Conservation (phyloP, 768 basidiomycete species). For the Russula griseocarnosa region DNA sequence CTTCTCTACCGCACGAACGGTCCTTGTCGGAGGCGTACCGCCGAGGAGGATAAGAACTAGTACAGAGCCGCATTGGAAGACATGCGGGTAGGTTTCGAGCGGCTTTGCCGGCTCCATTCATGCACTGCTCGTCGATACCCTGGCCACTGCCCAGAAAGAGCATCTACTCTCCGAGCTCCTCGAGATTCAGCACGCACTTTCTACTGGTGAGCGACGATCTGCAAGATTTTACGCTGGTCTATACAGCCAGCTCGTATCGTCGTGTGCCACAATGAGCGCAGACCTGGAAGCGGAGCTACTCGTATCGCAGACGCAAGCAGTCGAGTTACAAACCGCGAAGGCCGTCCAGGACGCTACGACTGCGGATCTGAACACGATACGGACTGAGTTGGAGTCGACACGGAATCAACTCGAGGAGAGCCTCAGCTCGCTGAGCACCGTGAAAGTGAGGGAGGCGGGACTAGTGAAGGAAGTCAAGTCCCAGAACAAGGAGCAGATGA, state of each 20-base stretch:
- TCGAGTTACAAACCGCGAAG: constrained; percentile 42
- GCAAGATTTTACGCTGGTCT: constrained; percentile 21
- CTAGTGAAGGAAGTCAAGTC: constrained; percentile 33
- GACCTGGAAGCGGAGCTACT: constrained; percentile 26
- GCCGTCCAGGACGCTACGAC: constrained; percentile 43
- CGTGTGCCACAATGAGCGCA: constrained; percentile 25
- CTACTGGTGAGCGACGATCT: constrained; percentile 10
- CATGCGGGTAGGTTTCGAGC: background rate
- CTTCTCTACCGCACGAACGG: no score
- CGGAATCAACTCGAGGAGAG: constrained; percentile 30
- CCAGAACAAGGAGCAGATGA: constrained; percentile 34
- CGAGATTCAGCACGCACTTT: constrained; percentile 10
- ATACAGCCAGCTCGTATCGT: constrained; percentile 29
- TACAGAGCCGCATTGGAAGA: constrained; percentile 22
- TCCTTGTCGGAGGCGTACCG: no score
- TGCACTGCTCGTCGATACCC: background rate
- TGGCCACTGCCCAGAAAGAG: constrained; percentile 7
- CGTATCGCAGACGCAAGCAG: constrained; percentile 29
- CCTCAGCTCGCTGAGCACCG: constrained; percentile 26
- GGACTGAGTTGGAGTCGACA: constrained; percentile 28
- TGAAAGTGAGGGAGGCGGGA: constrained; percentile 29
- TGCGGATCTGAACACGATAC: constrained; percentile 38
- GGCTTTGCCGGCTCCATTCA: background rate
- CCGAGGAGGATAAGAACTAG: constrained; percentile 26
- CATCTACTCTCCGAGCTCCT: constrained; percentile 14